Evolutionary conservation across 768 basidiomycete genomes (phyloP), one percentile per base, ranked within the genome.

Genomic region (Mycena chlorophos): DNA sequence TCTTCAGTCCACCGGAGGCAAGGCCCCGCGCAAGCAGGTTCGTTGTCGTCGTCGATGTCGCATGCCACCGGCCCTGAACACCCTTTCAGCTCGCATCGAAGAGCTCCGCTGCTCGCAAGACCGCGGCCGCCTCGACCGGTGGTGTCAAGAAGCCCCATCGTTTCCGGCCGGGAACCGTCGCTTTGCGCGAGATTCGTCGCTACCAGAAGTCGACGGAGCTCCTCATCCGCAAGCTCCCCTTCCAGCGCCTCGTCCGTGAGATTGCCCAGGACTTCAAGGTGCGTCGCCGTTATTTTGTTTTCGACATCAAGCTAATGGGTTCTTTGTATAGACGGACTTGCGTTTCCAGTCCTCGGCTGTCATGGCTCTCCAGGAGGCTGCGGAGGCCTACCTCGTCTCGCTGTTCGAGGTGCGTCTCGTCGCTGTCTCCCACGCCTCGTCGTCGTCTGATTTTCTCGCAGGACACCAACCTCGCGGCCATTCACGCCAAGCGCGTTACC

Each of bases 91-190:
- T 85, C 55, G 81, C 82, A 56, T 75, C 80, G 65, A 85, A 85
- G 66, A 19, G 27, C 19, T 78, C 75, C 28, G 79, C 80, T 53
- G 81, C 82, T 55, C 78, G 83, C 54, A 85, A 84, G 71, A 79
- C 80, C n/a, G 77, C 80, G 14, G 62, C 75, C 5, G 76, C 78
- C 54, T 72, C 79, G 46, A 70, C 83, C 61, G 83, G 84, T 69
- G 85, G 85, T 70, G 85, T 89, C 70, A 89, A 89, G 83, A 88
- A 88, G 75, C 87, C 87, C 62, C 87, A 88, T 84, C 82, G 88
- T 54, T 89, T 88, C 80, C 81, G 85, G 72, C 87, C 87, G 54
- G 87, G 87, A 71, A 88, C 86, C 47, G 86, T 89, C 71, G 87
- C 87, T 63, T 81, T 89, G 56, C 84, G 86, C 74, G 86, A 89